Percentiles rank a stretch among this genome's conserved stretches.
Conservation (phyloP, 1,284 basidiomycete species). For the Moesziomyces sp. region DNA sequence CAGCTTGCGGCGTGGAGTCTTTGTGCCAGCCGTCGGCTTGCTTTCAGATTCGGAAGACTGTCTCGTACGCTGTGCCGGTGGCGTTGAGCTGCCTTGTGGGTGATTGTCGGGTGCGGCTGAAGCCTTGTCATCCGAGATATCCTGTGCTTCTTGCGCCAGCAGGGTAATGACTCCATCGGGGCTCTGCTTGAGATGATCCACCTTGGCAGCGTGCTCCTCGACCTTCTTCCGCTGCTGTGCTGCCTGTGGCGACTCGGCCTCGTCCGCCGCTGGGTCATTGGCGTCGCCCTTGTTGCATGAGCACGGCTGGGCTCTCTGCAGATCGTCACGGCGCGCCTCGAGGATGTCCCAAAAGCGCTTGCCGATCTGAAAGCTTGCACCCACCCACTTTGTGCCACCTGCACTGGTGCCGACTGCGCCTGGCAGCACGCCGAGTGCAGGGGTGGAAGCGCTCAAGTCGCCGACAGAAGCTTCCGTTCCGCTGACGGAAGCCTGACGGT, state of each 20-base stretch:
- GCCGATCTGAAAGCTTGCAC: conserved; percentile 61
- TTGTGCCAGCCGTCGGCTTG: not conserved
- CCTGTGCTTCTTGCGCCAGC: conserved; percentile 39
- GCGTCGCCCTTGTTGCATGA: conserved; percentile 7
- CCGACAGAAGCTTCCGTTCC: conserved; percentile 20
- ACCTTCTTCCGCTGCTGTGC: conserved; percentile 8
- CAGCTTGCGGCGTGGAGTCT: conserved; percentile 19
- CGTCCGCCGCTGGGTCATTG: not conserved
- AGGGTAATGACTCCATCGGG: conserved; percentile 42
- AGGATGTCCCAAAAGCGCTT: conserved; percentile 55
- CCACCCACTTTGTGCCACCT: conserved; percentile 65
- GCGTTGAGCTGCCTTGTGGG: too few species aligned
- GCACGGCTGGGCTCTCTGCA: conserved; percentile 24
- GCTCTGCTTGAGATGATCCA: conserved; percentile 39
- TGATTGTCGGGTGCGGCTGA: conserved; percentile 9
- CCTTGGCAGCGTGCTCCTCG: conserved; percentile 31
- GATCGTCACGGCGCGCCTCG: conserved; percentile 31
- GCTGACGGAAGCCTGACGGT: conserved; percentile 13
- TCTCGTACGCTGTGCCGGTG: not conserved
- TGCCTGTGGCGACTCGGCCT: not conserved
- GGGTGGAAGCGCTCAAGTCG: conserved; percentile 3
- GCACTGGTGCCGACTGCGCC: conserved; percentile 59
- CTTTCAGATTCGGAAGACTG: not conserved
- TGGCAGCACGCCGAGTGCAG: conserved; percentile 27
- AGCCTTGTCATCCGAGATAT: conserved; percentile 30